Percentiles rank a stretch among this genome's conserved stretches.
Conservation (phyloP, 2,329 filamentous ascomycete species). For the Fusarium heterosporum region DNA sequence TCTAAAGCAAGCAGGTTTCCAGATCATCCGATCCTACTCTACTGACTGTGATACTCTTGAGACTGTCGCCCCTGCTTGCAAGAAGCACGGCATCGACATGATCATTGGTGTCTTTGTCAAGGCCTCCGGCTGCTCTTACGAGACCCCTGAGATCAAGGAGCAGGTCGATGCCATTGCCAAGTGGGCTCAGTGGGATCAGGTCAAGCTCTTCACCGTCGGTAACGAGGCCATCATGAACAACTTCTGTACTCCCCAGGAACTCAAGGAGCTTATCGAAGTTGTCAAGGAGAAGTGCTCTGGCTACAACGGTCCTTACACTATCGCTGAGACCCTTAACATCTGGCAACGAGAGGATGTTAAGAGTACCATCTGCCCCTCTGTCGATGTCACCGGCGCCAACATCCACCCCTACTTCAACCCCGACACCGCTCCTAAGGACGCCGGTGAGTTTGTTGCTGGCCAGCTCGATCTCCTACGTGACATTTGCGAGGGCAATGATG, state of each 20-base stretch:
- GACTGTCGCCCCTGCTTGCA: constrained; percentile 77
- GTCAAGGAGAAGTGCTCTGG: constrained; percentile 76
- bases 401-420: constrained; percentile 96
- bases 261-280: constrained; percentile 76
- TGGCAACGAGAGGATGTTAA: constrained; percentile 74
- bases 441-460: constrained; percentile 79
- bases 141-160: constrained; percentile 69
- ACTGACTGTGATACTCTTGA: constrained; percentile 88
- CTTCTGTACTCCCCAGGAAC: constrained; percentile 71
- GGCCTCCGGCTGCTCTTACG: constrained; percentile 68
- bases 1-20: constrained; percentile 76
- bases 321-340: constrained; percentile 84
- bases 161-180: constrained; percentile 79
- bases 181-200: constrained; percentile 80
- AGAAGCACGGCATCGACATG: constrained; percentile 76
- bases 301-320: constrained; percentile 82
- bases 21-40: constrained; percentile 83
- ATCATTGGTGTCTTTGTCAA: constrained; percentile 92
- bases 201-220: constrained; percentile 85
- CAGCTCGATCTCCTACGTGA: constrained; percentile 78
- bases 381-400: constrained; percentile 87
- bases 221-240: constrained; percentile 90
- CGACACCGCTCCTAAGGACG: constrained; percentile 68
- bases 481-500: constrained; percentile 77
- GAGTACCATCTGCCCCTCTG: constrained; percentile 72